phyloP scores from a whole-genome alignment of 2,329 filamentous ascomycete genomes.

The Cadophora sp. region DNA sequence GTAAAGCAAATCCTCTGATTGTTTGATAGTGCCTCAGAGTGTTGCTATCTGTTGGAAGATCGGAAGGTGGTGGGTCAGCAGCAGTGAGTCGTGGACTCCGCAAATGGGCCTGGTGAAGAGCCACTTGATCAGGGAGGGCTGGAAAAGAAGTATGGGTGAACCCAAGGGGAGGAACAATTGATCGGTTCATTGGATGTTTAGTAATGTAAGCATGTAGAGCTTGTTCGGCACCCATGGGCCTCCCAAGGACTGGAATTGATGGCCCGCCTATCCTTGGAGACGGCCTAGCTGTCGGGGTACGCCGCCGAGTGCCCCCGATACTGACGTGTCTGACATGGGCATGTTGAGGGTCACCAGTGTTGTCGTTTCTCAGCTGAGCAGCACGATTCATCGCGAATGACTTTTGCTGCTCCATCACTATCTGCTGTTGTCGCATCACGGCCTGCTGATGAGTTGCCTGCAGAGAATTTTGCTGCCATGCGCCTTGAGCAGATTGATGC shows the following conservation, averaged over 20 bases:
- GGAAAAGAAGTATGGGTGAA: constrained; percentile 47
- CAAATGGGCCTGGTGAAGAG: constrained; percentile 65
- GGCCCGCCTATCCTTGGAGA: constrained; percentile 3
- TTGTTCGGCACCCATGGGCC: background rate
- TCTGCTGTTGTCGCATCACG: constrained; percentile 17
- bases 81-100: constrained; percentile 56
- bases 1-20: constrained; percentile 57
- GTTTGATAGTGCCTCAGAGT: constrained; percentile 58
- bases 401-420: constrained; percentile 30
- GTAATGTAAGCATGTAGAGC: constrained; percentile 22
- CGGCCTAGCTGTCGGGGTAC: constrained; percentile 20
- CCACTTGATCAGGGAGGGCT: constrained; percentile 53
- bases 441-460: constrained; percentile 7
- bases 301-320: constrained; percentile 30
- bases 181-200: constrained; percentile 30
- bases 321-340: constrained; percentile 31
- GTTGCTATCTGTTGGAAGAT: constrained; percentile 39
- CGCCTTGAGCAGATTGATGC: constrained; percentile 19
- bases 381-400: constrained; percentile 27
- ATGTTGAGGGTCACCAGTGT: constrained; percentile 23
- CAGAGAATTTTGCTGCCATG: constrained; percentile 12
- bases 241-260: background rate
- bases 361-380: constrained; percentile 28
- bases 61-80: constrained; percentile 25
- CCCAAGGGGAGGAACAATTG: constrained; percentile 48